A percentile compares a stretch with the other conserved stretches of the same genome.
These are phyloP conservation scores for Biscogniauxia marginata DNA, from an alignment of 2,329 filamentous ascomycete genomes.

Conservation along the genomic window DNA sequence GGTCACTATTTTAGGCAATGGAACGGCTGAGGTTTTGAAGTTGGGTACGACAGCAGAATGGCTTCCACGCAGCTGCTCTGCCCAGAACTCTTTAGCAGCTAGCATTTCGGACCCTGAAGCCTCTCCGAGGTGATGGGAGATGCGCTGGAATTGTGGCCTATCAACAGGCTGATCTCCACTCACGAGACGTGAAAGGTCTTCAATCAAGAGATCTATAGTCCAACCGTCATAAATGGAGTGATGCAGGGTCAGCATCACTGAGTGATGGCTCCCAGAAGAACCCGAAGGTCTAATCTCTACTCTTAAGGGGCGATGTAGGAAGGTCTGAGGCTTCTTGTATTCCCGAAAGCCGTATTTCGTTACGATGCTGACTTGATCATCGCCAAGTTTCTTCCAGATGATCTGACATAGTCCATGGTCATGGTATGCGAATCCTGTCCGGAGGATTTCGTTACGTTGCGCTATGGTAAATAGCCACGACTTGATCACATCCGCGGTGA, in stretches of 20 bases:
- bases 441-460: constrained; percentile 62
- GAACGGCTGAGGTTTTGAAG: constrained; percentile 43
- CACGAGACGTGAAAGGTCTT: constrained; percentile 61
- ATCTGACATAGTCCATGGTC: constrained; percentile 58
- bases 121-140: constrained; percentile 48
- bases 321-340: constrained; percentile 39
- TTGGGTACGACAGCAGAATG: constrained; percentile 57
- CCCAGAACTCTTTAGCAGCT: constrained; percentile 65
- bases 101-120: constrained; percentile 33
- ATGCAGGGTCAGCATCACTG: constrained; percentile 61
- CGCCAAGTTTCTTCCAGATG: constrained; percentile 54
- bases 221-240: constrained; percentile 93
- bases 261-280: constrained; percentile 25
- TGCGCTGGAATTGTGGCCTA: constrained; percentile 59
- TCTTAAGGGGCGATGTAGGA: constrained; percentile 56
- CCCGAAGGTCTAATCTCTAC: constrained; percentile 49
- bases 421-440: constrained; percentile 68
- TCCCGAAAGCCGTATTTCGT: constrained; percentile 23
- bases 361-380: constrained; percentile 42
- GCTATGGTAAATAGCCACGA: constrained; percentile 51
- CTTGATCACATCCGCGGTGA: constrained; percentile 40
- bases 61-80: constrained; percentile 58
- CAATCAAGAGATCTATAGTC: constrained; percentile 74
- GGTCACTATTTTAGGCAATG: constrained; percentile 28
- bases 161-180: constrained; percentile 21